These are phyloP conservation scores for Pelomyxa schiedti DNA, from an alignment of 78 protist genomes.

Conservation along the genomic window DNA sequence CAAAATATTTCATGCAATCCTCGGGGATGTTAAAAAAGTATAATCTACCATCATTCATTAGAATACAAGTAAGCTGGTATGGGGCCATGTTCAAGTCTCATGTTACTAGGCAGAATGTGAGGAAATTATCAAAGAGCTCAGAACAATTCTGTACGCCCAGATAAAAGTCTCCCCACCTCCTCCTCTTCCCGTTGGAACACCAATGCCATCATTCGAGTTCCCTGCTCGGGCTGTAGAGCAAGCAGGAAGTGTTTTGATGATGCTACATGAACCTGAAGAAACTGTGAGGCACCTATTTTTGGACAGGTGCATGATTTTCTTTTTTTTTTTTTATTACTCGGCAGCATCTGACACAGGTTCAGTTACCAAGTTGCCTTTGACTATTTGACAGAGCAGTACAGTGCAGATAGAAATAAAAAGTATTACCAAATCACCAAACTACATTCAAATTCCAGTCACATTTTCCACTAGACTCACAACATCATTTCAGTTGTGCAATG, in stretches of 20 bases:
- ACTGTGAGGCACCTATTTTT: too few relatives aligned
- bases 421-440: background rate
- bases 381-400: background rate
- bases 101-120: background rate
- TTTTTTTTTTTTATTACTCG: too few relatives aligned
- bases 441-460: background rate
- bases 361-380: background rate
- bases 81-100: background rate
- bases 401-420: background rate
- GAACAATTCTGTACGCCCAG: background rate
- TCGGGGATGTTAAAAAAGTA: slow-evolving; percentile 58
- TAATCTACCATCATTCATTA: slow-evolving; percentile 65
- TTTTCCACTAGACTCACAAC: background rate
- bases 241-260: background rate
- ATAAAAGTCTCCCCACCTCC: background rate
- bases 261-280: background rate
- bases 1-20: slow-evolving; percentile 52
- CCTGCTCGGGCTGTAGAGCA: background rate
- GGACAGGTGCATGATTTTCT: too few relatives aligned
- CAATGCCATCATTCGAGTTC: background rate
- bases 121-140: background rate
- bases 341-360: background rate
- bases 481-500: background rate
- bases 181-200: too few relatives aligned
- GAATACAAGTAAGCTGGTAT: slow-evolving; percentile 14